Conservation (phyloP, 352 stramenopile genomes). For the Phytopythium sindhum region DNA sequence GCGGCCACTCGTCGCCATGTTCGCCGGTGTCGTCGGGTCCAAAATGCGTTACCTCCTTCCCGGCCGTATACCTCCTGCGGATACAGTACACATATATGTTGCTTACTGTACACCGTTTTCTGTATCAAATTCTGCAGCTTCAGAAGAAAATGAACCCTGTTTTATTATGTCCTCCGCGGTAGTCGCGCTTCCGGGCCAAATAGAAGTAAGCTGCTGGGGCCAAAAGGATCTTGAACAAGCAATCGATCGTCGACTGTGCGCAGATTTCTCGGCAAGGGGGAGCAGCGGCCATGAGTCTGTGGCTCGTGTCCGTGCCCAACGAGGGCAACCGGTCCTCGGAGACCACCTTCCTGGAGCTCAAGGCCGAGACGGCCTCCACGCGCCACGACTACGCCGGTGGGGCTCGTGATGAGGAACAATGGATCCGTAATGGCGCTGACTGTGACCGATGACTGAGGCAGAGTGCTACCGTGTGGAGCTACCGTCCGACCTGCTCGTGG, state of each 20-base stretch:
- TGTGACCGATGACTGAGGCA: constrained; percentile 3
- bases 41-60: not conserved
- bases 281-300: constrained; percentile 43
- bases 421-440: not conserved
- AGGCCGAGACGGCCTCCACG: constrained; percentile 77
- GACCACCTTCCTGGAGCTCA: constrained; percentile 83
- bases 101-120: not conserved
- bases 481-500: constrained; percentile 93
- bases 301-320: constrained; percentile 84
- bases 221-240: constrained; percentile 32
- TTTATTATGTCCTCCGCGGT: not conserved
- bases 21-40: not conserved
- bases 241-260: not conserved
- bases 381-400: constrained; percentile 78
- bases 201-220: not conserved
- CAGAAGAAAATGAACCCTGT: not conserved
- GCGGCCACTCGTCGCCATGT: not conserved
- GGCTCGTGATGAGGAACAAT: not conserved
- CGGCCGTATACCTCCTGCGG: not conserved
- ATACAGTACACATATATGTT: not conserved
- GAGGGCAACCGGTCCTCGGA: constrained; percentile 77
- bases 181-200: not conserved
- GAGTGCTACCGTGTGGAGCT: constrained; percentile 88
- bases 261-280: not conserved
- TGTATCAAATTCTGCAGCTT: not conserved